Evolutionary conservation across 768 basidiomycete species (phyloP).

Genomic region (Mycena alexandri): DNA sequence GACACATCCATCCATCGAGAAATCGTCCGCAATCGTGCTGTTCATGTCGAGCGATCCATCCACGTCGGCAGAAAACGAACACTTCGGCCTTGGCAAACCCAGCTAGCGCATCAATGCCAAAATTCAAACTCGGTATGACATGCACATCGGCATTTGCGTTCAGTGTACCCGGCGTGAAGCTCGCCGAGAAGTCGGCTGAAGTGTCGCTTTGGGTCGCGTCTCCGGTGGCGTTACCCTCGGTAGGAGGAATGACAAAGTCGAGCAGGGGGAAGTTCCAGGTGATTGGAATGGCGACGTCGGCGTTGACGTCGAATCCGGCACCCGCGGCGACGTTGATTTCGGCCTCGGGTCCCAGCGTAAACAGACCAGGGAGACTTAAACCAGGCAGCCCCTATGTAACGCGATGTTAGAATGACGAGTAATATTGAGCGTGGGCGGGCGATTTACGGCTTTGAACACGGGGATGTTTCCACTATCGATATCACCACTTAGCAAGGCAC

Average conservation of each 20-base stretch:
- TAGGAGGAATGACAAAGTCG: slow-evolving; percentile 20
- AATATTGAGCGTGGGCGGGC: no score
- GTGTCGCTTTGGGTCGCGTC: slow-evolving; percentile 7
- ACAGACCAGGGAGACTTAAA: slow-evolving; percentile 10
- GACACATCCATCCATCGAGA: slow-evolving; percentile 21
- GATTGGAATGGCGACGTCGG: slow-evolving; percentile 17
- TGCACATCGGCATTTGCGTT: slow-evolving; percentile 21
- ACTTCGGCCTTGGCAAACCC: slow-evolving; percentile 20
- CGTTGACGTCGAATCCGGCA: slow-evolving; percentile 15
- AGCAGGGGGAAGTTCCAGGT: slow-evolving; percentile 22
- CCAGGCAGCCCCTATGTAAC: slow-evolving; percentile 4
- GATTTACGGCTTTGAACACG: slow-evolving; percentile 9
- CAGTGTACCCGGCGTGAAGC: slow-evolving; percentile 15
- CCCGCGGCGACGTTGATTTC: slow-evolving; percentile 20
- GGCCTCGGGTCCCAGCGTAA: slow-evolving; percentile 15
- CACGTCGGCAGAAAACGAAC: slow-evolving; percentile 14
- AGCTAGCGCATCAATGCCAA: slow-evolving; percentile 15
- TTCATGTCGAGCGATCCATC: slow-evolving; percentile 18
- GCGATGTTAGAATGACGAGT: no score
- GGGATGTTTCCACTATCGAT: slow-evolving; percentile 24
- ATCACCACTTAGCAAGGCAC: slow-evolving; percentile 12
- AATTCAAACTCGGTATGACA: slow-evolving; percentile 3
- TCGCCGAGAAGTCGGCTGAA: slow-evolving; percentile 12
- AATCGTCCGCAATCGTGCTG: slow-evolving; percentile 18
- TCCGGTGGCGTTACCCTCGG: slow-evolving; percentile 8